Conservation (phyloP, 805 yeast species). For the Lachancea quebecensis region DNA sequence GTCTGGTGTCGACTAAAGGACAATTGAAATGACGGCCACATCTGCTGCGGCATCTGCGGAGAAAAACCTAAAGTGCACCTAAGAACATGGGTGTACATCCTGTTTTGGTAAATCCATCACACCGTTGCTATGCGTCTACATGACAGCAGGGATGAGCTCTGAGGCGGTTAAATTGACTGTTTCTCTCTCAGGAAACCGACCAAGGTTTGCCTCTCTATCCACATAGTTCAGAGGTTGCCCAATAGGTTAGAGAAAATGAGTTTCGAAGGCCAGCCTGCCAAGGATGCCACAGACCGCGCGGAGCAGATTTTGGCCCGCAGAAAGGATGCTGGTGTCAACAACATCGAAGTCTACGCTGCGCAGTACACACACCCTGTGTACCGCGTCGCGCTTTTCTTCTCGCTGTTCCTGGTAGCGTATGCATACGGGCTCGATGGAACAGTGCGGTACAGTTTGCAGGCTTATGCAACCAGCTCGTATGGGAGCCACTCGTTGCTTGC, state of each 20-base stretch:
- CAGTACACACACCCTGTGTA: constrained; percentile 37
- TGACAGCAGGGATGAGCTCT: too few relatives aligned
- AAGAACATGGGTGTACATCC: too few relatives aligned
- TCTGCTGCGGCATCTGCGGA: too few relatives aligned
- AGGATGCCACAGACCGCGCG: not conserved
- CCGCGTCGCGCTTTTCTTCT: constrained; percentile 37
- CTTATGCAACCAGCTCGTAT: constrained; percentile 48
- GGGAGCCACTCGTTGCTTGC: constrained; percentile 42
- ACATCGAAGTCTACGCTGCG: constrained; percentile 46
- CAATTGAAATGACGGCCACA: too few relatives aligned
- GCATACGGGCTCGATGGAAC: constrained; percentile 31
- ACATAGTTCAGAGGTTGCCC: not conserved
- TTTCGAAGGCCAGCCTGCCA: not conserved
- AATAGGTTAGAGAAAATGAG: not conserved
- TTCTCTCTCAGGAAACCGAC: too few relatives aligned
- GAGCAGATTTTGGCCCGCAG: not conserved
- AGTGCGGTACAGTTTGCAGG: constrained; percentile 40
- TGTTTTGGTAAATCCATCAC: too few relatives aligned
- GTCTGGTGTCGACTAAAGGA: too few relatives aligned
- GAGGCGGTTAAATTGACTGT: too few relatives aligned
- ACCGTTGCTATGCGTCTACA: too few relatives aligned
- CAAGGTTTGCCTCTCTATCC: not conserved
- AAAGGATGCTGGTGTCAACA: constrained; percentile 41
- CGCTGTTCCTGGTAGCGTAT: constrained; percentile 33
- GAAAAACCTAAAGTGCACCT: too few relatives aligned